phyloP scores from a whole-genome alignment of 805 yeast genomes.

The Candida fluviatilis region DNA sequence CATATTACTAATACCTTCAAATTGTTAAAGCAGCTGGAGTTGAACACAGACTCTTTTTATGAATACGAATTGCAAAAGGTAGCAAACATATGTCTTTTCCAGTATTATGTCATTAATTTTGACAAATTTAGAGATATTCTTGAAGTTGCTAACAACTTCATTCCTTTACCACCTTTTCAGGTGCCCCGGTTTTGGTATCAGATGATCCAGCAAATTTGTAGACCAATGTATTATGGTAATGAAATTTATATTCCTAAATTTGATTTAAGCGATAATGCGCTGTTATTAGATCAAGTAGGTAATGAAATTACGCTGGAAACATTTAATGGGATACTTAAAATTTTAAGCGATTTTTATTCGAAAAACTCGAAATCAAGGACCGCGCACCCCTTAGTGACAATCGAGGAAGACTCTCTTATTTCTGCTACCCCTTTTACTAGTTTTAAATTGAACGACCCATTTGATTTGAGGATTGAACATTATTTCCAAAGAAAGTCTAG shows the following conservation, averaged over 20 bases:
- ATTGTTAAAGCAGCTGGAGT: slow-evolving; percentile 1
- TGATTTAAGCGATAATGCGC: background rate
- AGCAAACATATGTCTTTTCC: background rate
- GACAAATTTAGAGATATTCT: background rate
- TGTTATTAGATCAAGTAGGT: background rate
- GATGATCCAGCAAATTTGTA: slow-evolving; percentile 2
- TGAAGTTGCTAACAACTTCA: background rate
- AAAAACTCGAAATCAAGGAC: background rate
- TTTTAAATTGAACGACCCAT: slow-evolving; percentile 1
- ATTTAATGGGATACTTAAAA: background rate
- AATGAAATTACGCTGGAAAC: background rate
- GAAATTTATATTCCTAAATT: slow-evolving; percentile 2
- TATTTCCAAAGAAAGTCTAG: background rate
- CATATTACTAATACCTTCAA: slow-evolving; percentile 3
- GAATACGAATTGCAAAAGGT: slow-evolving; percentile 1
- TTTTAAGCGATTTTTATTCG: background rate
- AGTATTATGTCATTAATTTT: background rate
- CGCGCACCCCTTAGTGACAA: background rate
- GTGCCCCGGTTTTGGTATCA: slow-evolving; percentile 3
- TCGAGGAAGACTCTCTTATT: background rate
- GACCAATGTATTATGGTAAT: slow-evolving; percentile 3
- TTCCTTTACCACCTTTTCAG: background rate
- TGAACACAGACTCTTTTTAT: background rate
- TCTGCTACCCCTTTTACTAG: slow-evolving; percentile 2
- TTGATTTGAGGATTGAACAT: background rate